A percentile compares a stretch with the other conserved stretches of the same genome.
Conservation (phyloP, 257 asterid species). For the Solanum virginianum region DNA sequence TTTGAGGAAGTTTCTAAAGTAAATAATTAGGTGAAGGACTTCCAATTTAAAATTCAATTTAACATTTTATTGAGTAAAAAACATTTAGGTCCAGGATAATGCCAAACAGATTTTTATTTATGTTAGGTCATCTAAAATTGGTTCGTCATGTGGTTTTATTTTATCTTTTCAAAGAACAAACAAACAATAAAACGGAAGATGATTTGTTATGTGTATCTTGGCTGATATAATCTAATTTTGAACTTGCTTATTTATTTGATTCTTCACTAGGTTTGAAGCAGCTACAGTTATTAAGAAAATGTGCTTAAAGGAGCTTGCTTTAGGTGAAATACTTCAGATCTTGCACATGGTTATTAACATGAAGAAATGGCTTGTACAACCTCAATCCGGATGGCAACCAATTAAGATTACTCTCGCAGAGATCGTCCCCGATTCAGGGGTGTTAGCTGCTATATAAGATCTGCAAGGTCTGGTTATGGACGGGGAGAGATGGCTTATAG, state of each 20-base stretch:
- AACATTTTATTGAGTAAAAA: not conserved
- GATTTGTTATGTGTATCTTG: not conserved
- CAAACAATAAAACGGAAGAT: not conserved
- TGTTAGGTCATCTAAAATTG: not conserved
- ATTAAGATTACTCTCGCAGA: conserved; percentile 60
- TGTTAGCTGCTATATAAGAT: conserved; percentile 50
- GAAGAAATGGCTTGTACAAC: conserved; percentile 60
- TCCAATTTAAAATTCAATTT: not conserved
- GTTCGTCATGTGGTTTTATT: not conserved
- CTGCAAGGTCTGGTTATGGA: conserved; percentile 10
- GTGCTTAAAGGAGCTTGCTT: conserved; percentile 50
- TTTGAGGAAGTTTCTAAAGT: not conserved
- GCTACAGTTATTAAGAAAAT: conserved; percentile 58
- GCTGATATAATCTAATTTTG: not conserved
- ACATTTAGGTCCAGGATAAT: not conserved
- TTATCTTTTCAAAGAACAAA: not conserved
- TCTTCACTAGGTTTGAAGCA: conserved; percentile 74
- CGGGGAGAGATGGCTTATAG: conserved; percentile 22
- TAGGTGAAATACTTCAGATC: conserved; percentile 81
- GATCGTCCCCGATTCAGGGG: conserved; percentile 56
- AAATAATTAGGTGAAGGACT: not conserved
- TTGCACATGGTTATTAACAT: conserved; percentile 65
- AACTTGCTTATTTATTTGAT: not conserved
- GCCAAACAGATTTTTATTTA: not conserved
- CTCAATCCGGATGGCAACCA: conserved; percentile 87